Conservation (phyloP, 2,329 filamentous ascomycete species). For the Hypoxylon sp. region DNA sequence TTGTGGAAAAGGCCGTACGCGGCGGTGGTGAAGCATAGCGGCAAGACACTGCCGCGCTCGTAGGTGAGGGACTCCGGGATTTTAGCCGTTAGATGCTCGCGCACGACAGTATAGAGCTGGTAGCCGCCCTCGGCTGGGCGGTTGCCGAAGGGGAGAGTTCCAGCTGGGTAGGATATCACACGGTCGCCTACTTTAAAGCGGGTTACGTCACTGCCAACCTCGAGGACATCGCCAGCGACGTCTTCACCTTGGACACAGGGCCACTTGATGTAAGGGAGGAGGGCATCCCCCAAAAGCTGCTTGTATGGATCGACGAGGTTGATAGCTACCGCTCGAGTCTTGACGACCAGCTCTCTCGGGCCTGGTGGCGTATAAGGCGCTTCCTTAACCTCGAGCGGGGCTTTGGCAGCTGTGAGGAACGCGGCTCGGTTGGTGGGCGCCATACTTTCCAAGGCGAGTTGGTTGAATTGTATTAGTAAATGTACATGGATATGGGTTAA, state of each 20-base stretch:
- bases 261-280: constrained; percentile 45
- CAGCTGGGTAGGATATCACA: constrained; percentile 34
- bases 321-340: constrained; percentile 18
- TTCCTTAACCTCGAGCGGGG: constrained; percentile 23
- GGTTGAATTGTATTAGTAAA: constrained; percentile 7
- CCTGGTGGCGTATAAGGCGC: constrained; percentile 19
- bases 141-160: constrained; percentile 14
- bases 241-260: constrained; percentile 51
- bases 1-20: constrained; percentile 46
- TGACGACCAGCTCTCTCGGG: constrained; percentile 20
- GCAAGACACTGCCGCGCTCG: constrained; percentile 48
- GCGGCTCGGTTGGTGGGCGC: constrained; percentile 17
- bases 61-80: constrained; percentile 47
- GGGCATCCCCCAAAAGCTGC: constrained; percentile 11
- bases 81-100: constrained; percentile 39
- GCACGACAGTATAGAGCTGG: constrained; percentile 48
- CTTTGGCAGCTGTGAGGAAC: constrained; percentile 8
- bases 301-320: constrained; percentile 17
- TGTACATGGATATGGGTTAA: neutral
- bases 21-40: constrained; percentile 47
- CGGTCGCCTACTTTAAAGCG: constrained; percentile 51
- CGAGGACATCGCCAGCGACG: constrained; percentile 50
- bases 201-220: constrained; percentile 44
- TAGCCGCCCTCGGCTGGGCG: constrained; percentile 46
- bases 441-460: constrained; percentile 2